Evolutionary conservation across 2,329 filamentous ascomycete species (phyloP).

Genomic region (Aureobasidium lini): DNA sequence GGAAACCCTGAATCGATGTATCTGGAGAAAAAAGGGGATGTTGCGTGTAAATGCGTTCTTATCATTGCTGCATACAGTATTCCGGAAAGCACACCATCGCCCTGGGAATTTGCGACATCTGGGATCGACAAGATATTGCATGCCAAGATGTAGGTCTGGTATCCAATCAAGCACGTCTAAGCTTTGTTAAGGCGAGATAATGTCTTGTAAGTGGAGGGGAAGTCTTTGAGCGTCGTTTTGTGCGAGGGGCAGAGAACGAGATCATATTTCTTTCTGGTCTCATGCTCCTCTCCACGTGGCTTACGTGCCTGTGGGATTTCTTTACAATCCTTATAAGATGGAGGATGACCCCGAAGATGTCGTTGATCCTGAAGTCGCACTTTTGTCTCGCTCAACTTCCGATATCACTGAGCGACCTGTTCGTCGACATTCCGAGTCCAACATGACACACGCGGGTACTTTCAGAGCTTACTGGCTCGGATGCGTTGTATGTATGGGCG

Average conservation of each 20-base stretch:
- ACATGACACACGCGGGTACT: conserved; percentile 26
- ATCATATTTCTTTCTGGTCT: no score
- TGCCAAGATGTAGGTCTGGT: background rate
- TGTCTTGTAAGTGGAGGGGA: background rate
- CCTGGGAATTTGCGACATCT: background rate
- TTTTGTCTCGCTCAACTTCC: conserved; percentile 1
- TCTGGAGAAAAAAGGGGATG: no score
- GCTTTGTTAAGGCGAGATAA: background rate
- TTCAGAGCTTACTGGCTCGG: conserved; percentile 47
- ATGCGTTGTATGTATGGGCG: conserved; percentile 44
- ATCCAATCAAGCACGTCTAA: conserved; percentile 1
- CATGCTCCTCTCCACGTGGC: background rate
- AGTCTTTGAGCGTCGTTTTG: background rate
- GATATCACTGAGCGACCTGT: background rate
- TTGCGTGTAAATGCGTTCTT: background rate
- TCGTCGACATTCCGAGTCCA: background rate
- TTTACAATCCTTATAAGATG: background rate
- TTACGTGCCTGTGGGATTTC: background rate
- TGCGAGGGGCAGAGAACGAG: background rate
- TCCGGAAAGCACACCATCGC: conserved; percentile 5
- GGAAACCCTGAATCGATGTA: no score
- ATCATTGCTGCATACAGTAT: no score
- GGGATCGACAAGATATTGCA: conserved; percentile 5
- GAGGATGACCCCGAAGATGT: background rate
- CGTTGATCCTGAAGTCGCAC: background rate